Evolutionary conservation across 2,329 filamentous ascomycete species (phyloP).

Genomic region (Chrysosphaeria jannelii): DNA sequence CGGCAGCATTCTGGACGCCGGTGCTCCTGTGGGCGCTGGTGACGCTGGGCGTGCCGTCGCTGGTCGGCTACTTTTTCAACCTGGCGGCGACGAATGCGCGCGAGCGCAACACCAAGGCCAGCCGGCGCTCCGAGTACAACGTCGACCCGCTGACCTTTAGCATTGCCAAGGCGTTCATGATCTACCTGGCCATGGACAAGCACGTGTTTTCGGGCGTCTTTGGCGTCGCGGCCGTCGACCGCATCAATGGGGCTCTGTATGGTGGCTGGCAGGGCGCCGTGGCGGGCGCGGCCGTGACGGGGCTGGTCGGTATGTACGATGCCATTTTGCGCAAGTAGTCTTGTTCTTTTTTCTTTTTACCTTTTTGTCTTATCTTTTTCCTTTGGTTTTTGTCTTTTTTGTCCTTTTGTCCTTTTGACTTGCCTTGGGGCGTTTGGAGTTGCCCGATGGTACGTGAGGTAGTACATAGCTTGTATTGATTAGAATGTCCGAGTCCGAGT

Average conservation of each 20-base stretch:
- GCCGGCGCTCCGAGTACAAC: conserved; percentile 18
- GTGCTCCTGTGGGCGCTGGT: conserved; percentile 49
- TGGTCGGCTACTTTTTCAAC: conserved; percentile 76
- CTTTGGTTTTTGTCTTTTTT: conserved; percentile 1
- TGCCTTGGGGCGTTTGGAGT: too few relatives aligned
- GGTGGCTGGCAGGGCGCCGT: conserved; percentile 42
- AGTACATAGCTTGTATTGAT: neutral
- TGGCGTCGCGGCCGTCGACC: conserved; percentile 23
- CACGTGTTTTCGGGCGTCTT: conserved; percentile 32
- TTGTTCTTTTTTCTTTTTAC: neutral
- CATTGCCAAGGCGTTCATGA: conserved; percentile 55
- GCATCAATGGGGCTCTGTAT: conserved; percentile 35
- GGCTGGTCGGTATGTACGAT: conserved; percentile 44
- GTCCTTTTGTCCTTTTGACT: conserved; percentile 1
- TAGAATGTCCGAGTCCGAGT: neutral
- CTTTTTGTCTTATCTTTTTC: conserved; percentile 1
- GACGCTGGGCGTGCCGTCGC: conserved; percentile 34
- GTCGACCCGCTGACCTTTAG: conserved; percentile 79
- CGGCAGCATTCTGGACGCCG: conserved; percentile 57
- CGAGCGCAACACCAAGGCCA: conserved; percentile 12
- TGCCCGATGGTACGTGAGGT: too few relatives aligned
- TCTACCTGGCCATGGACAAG: conserved; percentile 52
- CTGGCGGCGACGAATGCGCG: conserved; percentile 25
- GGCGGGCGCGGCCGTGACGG: conserved; percentile 35
- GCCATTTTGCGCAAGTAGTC: conserved; percentile 38